These are phyloP conservation scores for Malassezia furfur DNA, from an alignment of 1,284 basidiomycete genomes.

Conservation along the genomic window DNA sequence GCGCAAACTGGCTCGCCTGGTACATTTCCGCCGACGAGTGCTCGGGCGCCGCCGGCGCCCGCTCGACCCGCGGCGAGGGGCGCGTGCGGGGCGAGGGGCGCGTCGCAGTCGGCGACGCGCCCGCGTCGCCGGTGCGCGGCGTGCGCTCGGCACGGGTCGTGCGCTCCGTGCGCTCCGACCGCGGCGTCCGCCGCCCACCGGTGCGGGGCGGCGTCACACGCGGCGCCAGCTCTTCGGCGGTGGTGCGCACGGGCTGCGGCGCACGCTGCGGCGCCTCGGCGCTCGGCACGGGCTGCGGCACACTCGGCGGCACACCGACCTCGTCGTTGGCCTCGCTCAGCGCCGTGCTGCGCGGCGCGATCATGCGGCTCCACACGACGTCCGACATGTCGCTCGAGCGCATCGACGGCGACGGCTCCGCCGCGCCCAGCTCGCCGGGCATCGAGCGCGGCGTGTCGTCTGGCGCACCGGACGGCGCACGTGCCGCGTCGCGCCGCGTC, in stretches of 20 bases:
- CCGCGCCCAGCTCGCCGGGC: background rate
- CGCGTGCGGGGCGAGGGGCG: background rate
- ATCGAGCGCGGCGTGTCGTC: background rate
- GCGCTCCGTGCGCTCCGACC: background rate
- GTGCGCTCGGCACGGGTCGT: background rate
- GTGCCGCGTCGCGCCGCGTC: background rate
- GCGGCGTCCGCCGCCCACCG: background rate
- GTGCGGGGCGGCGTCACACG: background rate
- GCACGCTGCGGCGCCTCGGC: background rate
- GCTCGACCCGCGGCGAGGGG: background rate
- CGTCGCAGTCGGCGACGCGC: background rate
- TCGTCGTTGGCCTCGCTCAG: background rate
- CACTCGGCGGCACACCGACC: background rate
- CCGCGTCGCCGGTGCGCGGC: background rate
- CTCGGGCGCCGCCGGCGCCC: background rate
- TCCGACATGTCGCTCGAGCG: background rate
- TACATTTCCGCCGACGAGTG: slow-evolving; percentile 3
- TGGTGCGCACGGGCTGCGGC: background rate
- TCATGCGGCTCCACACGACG: background rate
- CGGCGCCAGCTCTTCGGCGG: background rate
- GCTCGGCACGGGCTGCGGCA: background rate
- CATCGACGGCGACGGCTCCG: background rate
- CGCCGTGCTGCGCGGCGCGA: background rate
- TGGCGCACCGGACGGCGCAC: background rate
- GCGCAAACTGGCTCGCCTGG: background rate